Conservation (phyloP, 2,329 filamentous ascomycete genomes). For the Purpureocillium lavendulum region DNA sequence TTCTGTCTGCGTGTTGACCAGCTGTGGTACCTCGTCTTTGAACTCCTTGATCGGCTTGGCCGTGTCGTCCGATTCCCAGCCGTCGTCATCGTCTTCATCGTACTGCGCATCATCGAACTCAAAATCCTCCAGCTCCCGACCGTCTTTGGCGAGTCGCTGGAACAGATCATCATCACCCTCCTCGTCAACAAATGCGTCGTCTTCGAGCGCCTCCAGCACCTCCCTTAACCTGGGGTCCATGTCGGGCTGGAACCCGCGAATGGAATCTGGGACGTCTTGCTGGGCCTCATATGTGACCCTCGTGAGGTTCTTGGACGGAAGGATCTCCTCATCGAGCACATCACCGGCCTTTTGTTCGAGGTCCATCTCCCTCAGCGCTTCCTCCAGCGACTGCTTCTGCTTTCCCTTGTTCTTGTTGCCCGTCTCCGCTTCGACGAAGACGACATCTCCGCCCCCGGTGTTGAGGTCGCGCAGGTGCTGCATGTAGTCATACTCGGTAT, state of each 20-base stretch:
- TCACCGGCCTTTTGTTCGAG: constrained; percentile 45
- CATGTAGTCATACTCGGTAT: constrained; percentile 98
- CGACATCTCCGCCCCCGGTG: constrained; percentile 61
- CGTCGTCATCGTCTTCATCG: constrained; percentile 56
- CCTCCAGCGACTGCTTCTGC: constrained; percentile 71
- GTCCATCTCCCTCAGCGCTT: constrained; percentile 62
- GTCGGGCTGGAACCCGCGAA: constrained; percentile 91
- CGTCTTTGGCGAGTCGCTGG: constrained; percentile 59
- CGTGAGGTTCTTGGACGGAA: constrained; percentile 72
- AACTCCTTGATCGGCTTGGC: constrained; percentile 63
- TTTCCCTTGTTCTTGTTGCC: constrained; percentile 63
- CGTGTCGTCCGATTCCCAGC: constrained; percentile 93
- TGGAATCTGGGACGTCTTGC: constrained; percentile 83
- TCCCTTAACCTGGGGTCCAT: constrained; percentile 94
- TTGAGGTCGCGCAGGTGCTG: constrained; percentile 93
- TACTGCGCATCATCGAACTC: constrained; percentile 67
- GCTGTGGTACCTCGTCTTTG: constrained; percentile 38
- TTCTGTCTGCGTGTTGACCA: constrained; percentile 35
- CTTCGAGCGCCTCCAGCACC: constrained; percentile 85
- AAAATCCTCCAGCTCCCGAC: constrained; percentile 64
- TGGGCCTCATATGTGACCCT: constrained; percentile 82
- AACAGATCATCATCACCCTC: constrained; percentile 79
- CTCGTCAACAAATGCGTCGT: constrained; percentile 87
- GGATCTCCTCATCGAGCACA: constrained; percentile 63
- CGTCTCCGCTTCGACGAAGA: constrained; percentile 73